Conservation (phyloP, 371 early-diverging fungal species). For the Mucor plumbeus region DNA sequence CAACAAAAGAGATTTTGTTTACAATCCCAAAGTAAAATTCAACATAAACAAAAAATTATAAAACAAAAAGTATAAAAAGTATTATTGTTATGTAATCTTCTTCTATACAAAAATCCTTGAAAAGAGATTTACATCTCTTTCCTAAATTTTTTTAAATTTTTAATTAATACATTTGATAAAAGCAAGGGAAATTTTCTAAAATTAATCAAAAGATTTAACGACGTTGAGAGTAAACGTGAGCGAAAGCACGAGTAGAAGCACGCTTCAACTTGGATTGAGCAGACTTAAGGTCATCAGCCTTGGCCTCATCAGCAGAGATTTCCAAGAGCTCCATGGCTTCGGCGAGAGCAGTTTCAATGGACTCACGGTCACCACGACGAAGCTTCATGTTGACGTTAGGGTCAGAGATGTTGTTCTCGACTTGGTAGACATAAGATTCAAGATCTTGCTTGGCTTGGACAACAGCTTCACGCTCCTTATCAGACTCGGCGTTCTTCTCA, state of each 20-base stretch:
- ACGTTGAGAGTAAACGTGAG: conserved; percentile 65
- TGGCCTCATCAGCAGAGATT: conserved; percentile 73
- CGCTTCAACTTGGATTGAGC: conserved; percentile 94
- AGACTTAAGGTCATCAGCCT: conserved; percentile 87
- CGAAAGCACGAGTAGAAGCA: conserved; percentile 78
- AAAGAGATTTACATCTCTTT: conserved; percentile 3
- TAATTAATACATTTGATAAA: conserved; percentile 10
- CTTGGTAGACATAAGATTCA: conserved; percentile 88
- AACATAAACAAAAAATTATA: too few relatives aligned
- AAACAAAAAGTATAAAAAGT: too few relatives aligned
- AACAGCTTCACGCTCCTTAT: conserved; percentile 79
- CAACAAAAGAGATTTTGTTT: too few relatives aligned
- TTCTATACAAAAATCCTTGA: conserved; percentile 9
- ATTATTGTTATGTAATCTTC: neutral
- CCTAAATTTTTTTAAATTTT: conserved; percentile 1
- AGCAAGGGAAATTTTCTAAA: conserved; percentile 11
- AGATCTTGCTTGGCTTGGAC: conserved; percentile 87
- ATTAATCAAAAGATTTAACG: conserved; percentile 38
- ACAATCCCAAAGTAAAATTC: too few relatives aligned
- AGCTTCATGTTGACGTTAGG: conserved; percentile 80
- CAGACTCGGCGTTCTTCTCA: conserved; percentile 86
- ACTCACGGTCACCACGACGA: conserved; percentile 84
- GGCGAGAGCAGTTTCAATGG: conserved; percentile 85
- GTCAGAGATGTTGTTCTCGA: conserved; percentile 82
- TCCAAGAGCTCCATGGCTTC: conserved; percentile 90